Evolutionary conservation across 768 basidiomycete genomes (phyloP), one percentile per base, ranked within the genome.

Genomic region (Vararia minispora): DNA sequence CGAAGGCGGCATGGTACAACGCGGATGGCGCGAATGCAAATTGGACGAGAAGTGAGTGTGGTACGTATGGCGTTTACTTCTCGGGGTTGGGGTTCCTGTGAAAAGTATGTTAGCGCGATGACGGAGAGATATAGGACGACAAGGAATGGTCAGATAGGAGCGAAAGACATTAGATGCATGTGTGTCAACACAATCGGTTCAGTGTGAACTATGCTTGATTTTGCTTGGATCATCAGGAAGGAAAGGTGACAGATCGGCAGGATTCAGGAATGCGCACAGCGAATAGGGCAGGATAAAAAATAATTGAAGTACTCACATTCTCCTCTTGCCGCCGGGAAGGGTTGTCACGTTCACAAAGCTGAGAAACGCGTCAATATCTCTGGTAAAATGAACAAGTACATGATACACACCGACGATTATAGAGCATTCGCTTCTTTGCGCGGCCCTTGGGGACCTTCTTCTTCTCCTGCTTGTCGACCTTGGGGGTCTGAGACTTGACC

Each of bases 391-490:
- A 38, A 35, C 22, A 23, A 38, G 20, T 10, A 11, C 29, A 32
- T 37, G 11, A 20, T 41, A 69, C 78, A 52, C 64, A 88, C 81
- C 86, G 77, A 58, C 88, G 80, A 71, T 92, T 92, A 75, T 92
- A 94, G 47, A 89, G 67, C 51, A 87, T 68, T 48, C 88, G 74
- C 75, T 97, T 97, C 83, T 94, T 95, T 46, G 94, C 94, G 59
- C 94, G 89, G 47, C 94, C 94, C 68, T 84, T 94, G 41, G 89
- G 89, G 27, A 68, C 78, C 80, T 97, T 97, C 83, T 91, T 91
- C 83, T 95, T 97, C 72, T 97, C 94, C 71, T 94, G 89, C 63
- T 82, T 79, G 57, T 95, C 94, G 58, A 95, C 94, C 69, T 97
- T 97, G 56, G 92, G 92, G 56, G 83, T 87, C 69, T 92, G 89